Evolutionary conservation across 1,284 basidiomycete species (phyloP).

Genomic region (Kalmanozyma brasiliensis): DNA sequence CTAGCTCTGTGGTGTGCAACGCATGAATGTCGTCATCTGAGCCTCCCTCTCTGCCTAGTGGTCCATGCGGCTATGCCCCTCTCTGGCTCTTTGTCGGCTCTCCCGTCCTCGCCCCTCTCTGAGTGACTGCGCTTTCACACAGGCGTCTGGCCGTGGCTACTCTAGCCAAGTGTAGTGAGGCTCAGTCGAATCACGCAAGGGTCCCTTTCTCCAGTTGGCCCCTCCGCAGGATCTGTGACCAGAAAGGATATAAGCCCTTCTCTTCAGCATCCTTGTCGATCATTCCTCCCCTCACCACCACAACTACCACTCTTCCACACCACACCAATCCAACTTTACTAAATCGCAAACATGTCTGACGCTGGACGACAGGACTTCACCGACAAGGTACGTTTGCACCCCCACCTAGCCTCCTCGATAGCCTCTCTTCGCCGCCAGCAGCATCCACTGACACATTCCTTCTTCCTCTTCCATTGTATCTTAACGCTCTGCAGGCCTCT

Average conservation of each 20-base stretch:
- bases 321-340: conserved; percentile 9
- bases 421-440: not conserved
- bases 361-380: conserved; percentile 53
- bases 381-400: conserved; percentile 41
- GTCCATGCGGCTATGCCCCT: not conserved
- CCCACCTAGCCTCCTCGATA: not conserved
- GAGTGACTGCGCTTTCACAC: no score
- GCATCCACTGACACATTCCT: conserved; percentile 3
- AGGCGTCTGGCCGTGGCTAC: no score
- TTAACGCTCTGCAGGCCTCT: conserved; percentile 21
- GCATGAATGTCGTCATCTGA: conserved; percentile 20
- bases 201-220: not conserved
- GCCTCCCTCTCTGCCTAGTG: not conserved
- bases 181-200: not conserved
- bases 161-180: not conserved
- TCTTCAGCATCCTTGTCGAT: not conserved
- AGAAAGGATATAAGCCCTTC: conserved; percentile 37
- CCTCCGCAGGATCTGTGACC: not conserved
- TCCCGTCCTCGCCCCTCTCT: not conserved
- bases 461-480: not conserved
- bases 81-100: no score
- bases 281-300: not conserved
- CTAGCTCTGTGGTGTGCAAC: conserved; percentile 1
- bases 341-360: conserved; percentile 49
- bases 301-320: conserved; percentile 4